Conservation (phyloP, 2,329 filamentous ascomycete species). For the Claviceps sp. region DNA sequence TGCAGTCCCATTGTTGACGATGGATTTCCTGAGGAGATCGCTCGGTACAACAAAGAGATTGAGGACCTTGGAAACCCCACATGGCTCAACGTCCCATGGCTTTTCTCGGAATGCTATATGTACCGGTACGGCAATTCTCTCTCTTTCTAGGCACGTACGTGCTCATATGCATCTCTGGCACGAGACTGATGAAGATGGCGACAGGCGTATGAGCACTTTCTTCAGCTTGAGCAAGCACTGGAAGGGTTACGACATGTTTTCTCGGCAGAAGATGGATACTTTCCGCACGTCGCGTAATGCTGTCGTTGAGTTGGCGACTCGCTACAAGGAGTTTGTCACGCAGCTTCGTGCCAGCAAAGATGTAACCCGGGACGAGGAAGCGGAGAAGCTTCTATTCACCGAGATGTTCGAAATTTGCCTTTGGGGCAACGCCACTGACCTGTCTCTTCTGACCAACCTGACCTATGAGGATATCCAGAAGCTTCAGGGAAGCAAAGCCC, state of each 20-base stretch:
- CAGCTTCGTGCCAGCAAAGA: slow-evolving; percentile 46
- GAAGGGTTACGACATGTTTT: slow-evolving; percentile 83
- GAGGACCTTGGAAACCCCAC: slow-evolving; percentile 56
- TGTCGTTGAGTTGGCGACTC: slow-evolving; percentile 66
- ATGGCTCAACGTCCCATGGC: slow-evolving; percentile 81
- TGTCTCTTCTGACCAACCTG: slow-evolving; percentile 78
- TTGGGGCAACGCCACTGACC: slow-evolving; percentile 93
- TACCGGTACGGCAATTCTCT: slow-evolving; percentile 45
- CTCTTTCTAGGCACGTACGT: not conserved
- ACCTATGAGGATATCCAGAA: slow-evolving; percentile 96
- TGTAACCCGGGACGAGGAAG: slow-evolving; percentile 44
- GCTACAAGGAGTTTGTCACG: slow-evolving; percentile 60
- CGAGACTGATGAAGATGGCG: not conserved
- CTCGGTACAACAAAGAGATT: slow-evolving; percentile 75
- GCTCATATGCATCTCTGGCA: not conserved
- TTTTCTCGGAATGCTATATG: slow-evolving; percentile 88
- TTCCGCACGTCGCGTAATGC: slow-evolving; percentile 86
- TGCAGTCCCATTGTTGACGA: slow-evolving; percentile 62
- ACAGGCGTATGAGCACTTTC: slow-evolving; percentile 60
- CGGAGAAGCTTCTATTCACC: slow-evolving; percentile 66
- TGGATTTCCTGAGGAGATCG: slow-evolving; percentile 65
- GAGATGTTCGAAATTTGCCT: slow-evolving; percentile 96
- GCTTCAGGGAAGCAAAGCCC: slow-evolving; percentile 75
- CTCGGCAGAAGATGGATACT: slow-evolving; percentile 77
- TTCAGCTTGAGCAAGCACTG: slow-evolving; percentile 70